A percentile compares a stretch with the other conserved stretches of the same genome.
phyloP scores from a whole-genome alignment of 225 moss, liverwort and hornwort genomes.

The Anthoceros angustus region DNA sequence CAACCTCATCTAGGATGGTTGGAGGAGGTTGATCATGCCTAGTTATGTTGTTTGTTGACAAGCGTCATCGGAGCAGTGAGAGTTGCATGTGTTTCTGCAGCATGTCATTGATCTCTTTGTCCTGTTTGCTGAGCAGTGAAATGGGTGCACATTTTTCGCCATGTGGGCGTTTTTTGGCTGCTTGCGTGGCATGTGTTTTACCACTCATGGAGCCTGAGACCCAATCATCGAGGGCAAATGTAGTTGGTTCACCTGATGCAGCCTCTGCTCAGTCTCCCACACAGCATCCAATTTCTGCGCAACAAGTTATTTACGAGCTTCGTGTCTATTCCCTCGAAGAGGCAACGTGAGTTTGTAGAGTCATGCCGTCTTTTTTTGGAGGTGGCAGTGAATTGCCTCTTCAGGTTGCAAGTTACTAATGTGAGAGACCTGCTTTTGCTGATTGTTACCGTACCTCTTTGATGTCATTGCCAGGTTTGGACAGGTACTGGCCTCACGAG shows the following conservation, averaged over 20 bases:
- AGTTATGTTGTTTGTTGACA: background rate
- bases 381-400: background rate
- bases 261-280: constrained; percentile 85
- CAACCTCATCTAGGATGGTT: too few relatives aligned
- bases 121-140: constrained; percentile 46
- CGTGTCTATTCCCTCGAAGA: constrained; percentile 98
- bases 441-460: too few relatives aligned
- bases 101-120: constrained; percentile 2
- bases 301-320: constrained; percentile 96
- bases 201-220: constrained; percentile 59
- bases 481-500: constrained; percentile 91
- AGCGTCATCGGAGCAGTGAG: too few relatives aligned
- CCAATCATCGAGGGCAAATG: constrained; percentile 33
- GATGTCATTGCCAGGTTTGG: constrained; percentile 46
- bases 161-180: constrained; percentile 94
- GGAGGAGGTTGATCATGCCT: too few relatives aligned
- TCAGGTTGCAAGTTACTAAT: too few relatives aligned
- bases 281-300: constrained; percentile 83
- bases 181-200: constrained; percentile 92
- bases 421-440: too few relatives aligned
- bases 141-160: constrained; percentile 99
- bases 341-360: constrained; percentile 54
- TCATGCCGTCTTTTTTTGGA: background rate
- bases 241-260: constrained; percentile 63
- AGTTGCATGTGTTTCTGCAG: too few relatives aligned